Evolutionary conservation across 2,329 filamentous ascomycete genomes (phyloP).

Genomic region (Microcyclospora pomicola): DNA sequence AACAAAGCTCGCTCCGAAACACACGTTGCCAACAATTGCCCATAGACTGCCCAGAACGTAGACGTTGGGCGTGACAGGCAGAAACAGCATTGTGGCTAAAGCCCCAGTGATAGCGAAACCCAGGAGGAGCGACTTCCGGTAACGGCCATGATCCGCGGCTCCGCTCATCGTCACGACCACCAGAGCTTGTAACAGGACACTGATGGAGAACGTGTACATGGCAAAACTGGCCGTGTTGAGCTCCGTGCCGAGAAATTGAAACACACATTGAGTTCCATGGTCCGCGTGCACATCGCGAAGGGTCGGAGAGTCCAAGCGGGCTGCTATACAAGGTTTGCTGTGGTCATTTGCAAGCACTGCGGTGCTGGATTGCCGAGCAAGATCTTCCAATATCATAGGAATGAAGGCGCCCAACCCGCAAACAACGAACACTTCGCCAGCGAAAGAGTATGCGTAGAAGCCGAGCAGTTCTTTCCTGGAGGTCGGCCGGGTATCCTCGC

Average conservation of each 20-base stretch:
- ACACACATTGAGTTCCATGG: conserved; percentile 54
- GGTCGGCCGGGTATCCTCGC: conserved; percentile 79
- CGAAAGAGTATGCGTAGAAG: conserved; percentile 95
- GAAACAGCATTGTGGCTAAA: conserved; percentile 73
- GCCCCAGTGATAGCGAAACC: conserved; percentile 75
- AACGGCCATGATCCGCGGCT: conserved; percentile 79
- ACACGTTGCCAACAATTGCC: conserved; percentile 83
- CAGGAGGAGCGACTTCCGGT: conserved; percentile 76
- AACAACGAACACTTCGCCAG: conserved; percentile 89
- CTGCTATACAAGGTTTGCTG: conserved; percentile 49
- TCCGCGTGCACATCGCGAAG: conserved; percentile 8
- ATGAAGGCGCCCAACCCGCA: conserved; percentile 86
- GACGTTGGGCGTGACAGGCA: conserved; percentile 58
- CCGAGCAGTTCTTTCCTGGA: conserved; percentile 76
- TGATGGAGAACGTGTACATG: conserved; percentile 95
- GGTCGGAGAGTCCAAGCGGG: conserved; percentile 4
- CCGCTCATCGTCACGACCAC: conserved; percentile 93
- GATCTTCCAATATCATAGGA: conserved; percentile 83
- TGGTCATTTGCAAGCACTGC: conserved; percentile 73
- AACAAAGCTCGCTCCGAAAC: conserved; percentile 89
- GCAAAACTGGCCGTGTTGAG: conserved; percentile 95
- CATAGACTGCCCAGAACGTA: conserved; percentile 73
- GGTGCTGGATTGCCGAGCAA: conserved; percentile 63
- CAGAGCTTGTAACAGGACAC: conserved; percentile 75
- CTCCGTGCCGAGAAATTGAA: conserved; percentile 66